Conservation (phyloP, 192 early-diverging fungal genomes). For the Coemansia sp. region DNA sequence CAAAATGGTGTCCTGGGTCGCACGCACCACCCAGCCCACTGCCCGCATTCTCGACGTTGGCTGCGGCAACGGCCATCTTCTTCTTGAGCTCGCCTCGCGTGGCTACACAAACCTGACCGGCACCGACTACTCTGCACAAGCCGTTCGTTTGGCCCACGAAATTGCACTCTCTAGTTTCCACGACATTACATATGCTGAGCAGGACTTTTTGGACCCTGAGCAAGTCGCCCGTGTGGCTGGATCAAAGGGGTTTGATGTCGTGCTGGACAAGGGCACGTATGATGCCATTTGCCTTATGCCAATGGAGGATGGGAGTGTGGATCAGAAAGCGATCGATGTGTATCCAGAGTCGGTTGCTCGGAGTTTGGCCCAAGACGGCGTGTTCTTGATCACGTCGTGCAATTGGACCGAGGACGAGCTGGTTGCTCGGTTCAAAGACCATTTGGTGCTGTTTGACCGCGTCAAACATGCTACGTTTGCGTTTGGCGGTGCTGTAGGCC, state of each 20-base stretch:
- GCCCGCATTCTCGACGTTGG: constrained; percentile 77
- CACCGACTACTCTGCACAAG: constrained; percentile 81
- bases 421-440: constrained; percentile 47
- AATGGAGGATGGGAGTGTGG: constrained; percentile 34
- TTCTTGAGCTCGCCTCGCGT: constrained; percentile 69
- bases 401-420: constrained; percentile 93
- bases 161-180: constrained; percentile 45
- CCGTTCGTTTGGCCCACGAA: constrained; percentile 69
- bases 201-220: constrained; percentile 60
- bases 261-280: constrained; percentile 92
- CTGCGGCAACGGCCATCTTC: constrained; percentile 90
- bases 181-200: constrained; percentile 52
- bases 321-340: constrained; percentile 47
- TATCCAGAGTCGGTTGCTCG: constrained; percentile 62
- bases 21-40: constrained; percentile 23
- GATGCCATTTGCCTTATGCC: constrained; percentile 84
- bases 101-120: constrained; percentile 74
- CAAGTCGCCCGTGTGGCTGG: constrained; percentile 46
- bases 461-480: constrained; percentile 81
- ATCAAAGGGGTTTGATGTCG: constrained; percentile 51
- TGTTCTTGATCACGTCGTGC: constrained; percentile 87
- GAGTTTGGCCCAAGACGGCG: constrained; percentile 60
- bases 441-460: constrained; percentile 67
- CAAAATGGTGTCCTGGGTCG: constrained; percentile 89
- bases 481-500: constrained; percentile 89